Percentiles rank a stretch among this genome's conserved stretches.
Conservation (phyloP, 345 rosid genomes). For the Hibiscus mutabilis region DNA sequence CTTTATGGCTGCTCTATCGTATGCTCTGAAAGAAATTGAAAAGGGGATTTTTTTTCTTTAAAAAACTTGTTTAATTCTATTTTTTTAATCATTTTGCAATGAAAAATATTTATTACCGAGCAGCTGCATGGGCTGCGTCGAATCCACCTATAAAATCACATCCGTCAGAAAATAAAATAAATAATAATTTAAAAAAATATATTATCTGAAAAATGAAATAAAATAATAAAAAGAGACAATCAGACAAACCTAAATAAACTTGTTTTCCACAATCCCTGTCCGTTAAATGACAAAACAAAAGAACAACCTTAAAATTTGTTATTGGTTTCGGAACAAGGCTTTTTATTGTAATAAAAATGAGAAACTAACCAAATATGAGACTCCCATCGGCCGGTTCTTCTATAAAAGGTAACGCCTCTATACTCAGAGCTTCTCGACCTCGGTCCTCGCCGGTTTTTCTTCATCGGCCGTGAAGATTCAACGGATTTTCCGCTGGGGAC, state of each 20-base stretch:
- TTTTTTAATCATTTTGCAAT: background rate
- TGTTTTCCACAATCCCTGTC: conserved; percentile 99
- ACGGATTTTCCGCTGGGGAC: conserved; percentile 26
- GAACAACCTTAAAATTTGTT: conserved; percentile 12
- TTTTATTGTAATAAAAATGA: background rate
- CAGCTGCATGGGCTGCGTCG: conserved; percentile 98
- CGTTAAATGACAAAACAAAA: conserved; percentile 6
- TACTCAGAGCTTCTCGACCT: conserved; percentile 95
- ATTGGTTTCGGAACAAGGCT: background rate
- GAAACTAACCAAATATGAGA: conserved; percentile 83
- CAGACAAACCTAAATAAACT: conserved; percentile 77
- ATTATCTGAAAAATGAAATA: background rate
- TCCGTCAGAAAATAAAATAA: background rate
- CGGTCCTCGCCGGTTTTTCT: conserved; percentile 93
- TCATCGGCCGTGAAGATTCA: conserved; percentile 54
- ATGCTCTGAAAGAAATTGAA: conserved; percentile 51
- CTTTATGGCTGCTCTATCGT: conserved; percentile 96
- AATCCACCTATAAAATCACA: conserved; percentile 67
- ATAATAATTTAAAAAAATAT: background rate
- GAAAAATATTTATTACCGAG: conserved; percentile 40
- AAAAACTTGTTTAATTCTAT: background rate
- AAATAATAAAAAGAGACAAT: conserved; percentile 1
- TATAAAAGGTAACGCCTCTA: conserved; percentile 91
- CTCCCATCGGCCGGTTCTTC: conserved; percentile 99
- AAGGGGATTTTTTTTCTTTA: background rate